Conservation (phyloP, 2,329 filamentous ascomycete genomes). For the Lasiodiplodia citricola region DNA sequence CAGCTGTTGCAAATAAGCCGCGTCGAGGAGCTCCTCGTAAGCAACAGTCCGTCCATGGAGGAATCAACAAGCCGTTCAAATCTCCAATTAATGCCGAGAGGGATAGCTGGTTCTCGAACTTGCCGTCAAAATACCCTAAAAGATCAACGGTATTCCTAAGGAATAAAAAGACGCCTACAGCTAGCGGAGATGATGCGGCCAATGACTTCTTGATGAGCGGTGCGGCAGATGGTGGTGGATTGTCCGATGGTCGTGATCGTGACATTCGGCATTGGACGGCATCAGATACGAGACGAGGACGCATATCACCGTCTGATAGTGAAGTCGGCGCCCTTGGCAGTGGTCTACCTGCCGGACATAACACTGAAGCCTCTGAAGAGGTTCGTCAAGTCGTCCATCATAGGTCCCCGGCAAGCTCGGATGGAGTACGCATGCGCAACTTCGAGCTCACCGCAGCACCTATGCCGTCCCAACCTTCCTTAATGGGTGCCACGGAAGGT, state of each 20-base stretch:
- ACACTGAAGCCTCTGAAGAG: background rate
- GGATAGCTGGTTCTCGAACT: conserved; percentile 4
- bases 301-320: conserved; percentile 31
- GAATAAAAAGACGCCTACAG: background rate
- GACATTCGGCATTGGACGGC: conserved; percentile 40
- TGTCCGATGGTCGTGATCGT: conserved; percentile 33
- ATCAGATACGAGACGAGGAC: conserved; percentile 22
- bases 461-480: background rate
- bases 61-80: conserved; percentile 18
- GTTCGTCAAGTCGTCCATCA: background rate
- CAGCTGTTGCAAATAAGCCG: background rate
- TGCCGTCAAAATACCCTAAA: background rate
- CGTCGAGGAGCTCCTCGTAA: background rate
- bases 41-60: background rate
- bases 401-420: background rate
- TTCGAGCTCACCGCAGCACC: background rate
- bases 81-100: conserved; percentile 1
- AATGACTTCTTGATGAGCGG: background rate
- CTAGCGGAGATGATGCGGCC: background rate
- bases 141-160: background rate
- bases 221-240: conserved; percentile 21
- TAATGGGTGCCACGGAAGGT: background rate
- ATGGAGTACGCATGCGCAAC: background rate
- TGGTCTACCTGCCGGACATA: background rate
- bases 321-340: background rate